These are phyloP conservation scores for Pseudogymnoascus sp. DNA, from an alignment of 2,329 filamentous ascomycete species.

Conservation along the genomic window DNA sequence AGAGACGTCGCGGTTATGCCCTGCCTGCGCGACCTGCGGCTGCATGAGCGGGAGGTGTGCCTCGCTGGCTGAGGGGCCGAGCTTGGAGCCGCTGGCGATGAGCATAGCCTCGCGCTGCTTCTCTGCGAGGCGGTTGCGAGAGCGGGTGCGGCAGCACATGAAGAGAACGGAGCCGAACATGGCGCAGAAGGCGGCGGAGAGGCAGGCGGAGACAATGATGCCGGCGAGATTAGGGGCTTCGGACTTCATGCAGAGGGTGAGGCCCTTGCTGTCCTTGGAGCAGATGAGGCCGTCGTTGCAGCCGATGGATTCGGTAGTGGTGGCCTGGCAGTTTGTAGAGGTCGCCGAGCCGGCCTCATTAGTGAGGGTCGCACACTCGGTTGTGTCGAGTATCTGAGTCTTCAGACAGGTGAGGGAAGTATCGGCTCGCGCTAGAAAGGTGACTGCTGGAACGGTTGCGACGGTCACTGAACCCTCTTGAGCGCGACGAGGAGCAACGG, in stretches of 20 bases:
- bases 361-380: neutral
- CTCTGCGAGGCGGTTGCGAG: neutral
- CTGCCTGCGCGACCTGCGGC: neutral
- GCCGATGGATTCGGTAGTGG: constrained; percentile 1
- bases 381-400: neutral
- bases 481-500: neutral
- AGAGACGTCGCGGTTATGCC: neutral
- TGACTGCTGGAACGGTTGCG: neutral
- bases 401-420: neutral
- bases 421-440: neutral
- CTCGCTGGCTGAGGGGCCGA: neutral
- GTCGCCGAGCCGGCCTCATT: neutral
- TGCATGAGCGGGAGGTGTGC: constrained; percentile 1
- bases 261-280: neutral
- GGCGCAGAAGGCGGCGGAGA: neutral
- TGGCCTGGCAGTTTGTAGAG: neutral
- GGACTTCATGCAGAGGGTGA: neutral
- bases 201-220: neutral
- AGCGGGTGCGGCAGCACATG: constrained; percentile 4
- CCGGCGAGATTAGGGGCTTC: neutral
- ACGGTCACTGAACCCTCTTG: neutral
- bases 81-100: neutral
- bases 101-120: constrained; percentile 1
- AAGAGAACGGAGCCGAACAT: constrained; percentile 5
- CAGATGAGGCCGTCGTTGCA: constrained; percentile 3